Conservation (phyloP, 2,329 filamentous ascomycete species). For the Aspergillus brasiliensis region DNA sequence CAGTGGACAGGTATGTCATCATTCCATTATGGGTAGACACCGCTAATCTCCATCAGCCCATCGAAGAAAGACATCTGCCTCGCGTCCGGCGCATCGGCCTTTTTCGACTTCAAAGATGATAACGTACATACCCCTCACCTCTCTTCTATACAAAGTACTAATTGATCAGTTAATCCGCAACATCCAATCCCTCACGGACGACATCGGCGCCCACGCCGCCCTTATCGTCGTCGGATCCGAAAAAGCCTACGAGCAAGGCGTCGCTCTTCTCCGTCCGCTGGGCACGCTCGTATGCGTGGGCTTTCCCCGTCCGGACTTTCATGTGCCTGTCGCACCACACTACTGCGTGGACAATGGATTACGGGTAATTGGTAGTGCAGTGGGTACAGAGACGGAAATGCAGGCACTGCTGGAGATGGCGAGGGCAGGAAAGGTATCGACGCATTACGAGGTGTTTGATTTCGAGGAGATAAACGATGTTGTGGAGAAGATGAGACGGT, state of each 20-base stretch:
- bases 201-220: conserved; percentile 43
- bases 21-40: background rate
- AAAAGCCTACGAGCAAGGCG: conserved; percentile 40
- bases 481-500: conserved; percentile 25
- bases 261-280: conserved; percentile 37
- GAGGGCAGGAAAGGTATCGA: conserved; percentile 34
- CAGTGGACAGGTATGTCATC: conserved; percentile 1
- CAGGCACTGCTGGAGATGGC: conserved; percentile 42
- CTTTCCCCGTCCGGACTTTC: conserved; percentile 38
- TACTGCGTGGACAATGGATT: conserved; percentile 40
- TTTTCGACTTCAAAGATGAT: conserved; percentile 29
- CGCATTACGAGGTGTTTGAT: conserved; percentile 25
- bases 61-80: conserved; percentile 22
- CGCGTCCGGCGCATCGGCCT: conserved; percentile 20
- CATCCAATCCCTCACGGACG: conserved; percentile 32
- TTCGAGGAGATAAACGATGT: conserved; percentile 28
- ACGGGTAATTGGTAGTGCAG: conserved; percentile 39
- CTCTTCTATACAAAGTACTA: background rate
- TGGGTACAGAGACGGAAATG: conserved; percentile 43
- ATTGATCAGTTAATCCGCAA: background rate
- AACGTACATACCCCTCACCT: background rate
- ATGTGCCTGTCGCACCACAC: conserved; percentile 46
- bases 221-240: conserved; percentile 44
- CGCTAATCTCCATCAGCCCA: background rate
- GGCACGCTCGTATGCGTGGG: conserved; percentile 47